These are phyloP conservation scores for Stentor coeruleus DNA, from an alignment of 73 alveolate genomes.

Conservation along the genomic window DNA sequence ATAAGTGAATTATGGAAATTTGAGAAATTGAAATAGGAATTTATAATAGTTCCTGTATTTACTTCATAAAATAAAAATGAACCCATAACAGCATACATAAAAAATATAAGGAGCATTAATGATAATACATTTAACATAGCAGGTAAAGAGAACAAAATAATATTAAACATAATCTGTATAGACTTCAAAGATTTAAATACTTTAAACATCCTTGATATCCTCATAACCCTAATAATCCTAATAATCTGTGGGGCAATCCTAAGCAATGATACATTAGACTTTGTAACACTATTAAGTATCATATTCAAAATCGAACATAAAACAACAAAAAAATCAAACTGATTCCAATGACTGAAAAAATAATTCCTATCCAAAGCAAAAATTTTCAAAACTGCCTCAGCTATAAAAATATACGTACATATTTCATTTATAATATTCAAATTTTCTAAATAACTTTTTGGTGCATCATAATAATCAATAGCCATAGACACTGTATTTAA, in stretches of 20 bases:
- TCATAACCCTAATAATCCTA: constrained; percentile 88
- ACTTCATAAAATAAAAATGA: constrained; percentile 73
- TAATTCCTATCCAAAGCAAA: constrained; percentile 79
- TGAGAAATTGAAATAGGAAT: constrained; percentile 65
- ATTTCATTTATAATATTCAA: constrained; percentile 62
- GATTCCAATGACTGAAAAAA: constrained; percentile 87
- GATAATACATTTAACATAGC: constrained; percentile 85
- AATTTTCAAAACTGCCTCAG: constrained; percentile 78
- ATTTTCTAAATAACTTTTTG: not conserved
- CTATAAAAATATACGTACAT: constrained; percentile 71
- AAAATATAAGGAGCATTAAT: constrained; percentile 77
- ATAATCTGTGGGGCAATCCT: constrained; percentile 83
- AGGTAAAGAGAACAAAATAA: constrained; percentile 81
- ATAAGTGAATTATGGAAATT: constrained; percentile 71
- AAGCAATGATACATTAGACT: constrained; percentile 51
- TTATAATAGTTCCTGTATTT: constrained; percentile 45
- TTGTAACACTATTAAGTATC: constrained; percentile 58
- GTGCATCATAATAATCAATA: constrained; percentile 76
- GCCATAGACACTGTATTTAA: constrained; percentile 81
- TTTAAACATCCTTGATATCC: constrained; percentile 79
- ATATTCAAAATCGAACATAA: constrained; percentile 77
- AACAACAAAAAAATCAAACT: constrained; percentile 94
- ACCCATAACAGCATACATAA: constrained; percentile 86
- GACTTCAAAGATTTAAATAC: constrained; percentile 82
- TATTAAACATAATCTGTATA: constrained; percentile 68